A percentile compares a stretch with the other conserved stretches of the same genome.
Conservation (phyloP, 768 basidiomycete species). For the Naematelia aurantialba region DNA sequence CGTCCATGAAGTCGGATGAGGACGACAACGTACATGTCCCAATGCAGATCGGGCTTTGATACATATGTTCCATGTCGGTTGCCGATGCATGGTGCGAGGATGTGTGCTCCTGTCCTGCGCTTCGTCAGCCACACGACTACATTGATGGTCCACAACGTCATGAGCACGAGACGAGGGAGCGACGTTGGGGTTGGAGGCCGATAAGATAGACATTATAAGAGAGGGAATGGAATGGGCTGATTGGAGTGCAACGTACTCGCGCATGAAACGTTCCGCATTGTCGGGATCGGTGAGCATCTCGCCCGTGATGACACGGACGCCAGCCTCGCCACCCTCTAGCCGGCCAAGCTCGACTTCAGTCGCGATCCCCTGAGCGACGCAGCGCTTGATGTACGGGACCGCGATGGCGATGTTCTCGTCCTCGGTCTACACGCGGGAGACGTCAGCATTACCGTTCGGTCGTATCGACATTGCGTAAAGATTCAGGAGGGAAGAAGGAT, state of each 20-base stretch:
- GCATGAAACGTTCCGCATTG: slow-evolving; percentile 50
- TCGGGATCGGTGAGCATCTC: slow-evolving; percentile 49
- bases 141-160: no score
- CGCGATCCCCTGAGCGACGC: slow-evolving; percentile 45
- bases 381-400: slow-evolving; percentile 48
- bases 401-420: slow-evolving; percentile 48
- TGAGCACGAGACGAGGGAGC: no score
- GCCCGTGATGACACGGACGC: slow-evolving; percentile 46
- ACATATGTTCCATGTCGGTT: slow-evolving; percentile 50
- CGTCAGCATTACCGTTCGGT: no score
- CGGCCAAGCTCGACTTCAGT: slow-evolving; percentile 52
- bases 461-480: no score
- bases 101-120: slow-evolving; percentile 46
- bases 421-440: no score
- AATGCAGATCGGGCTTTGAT: slow-evolving; percentile 32
- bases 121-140: not conserved
- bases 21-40: not conserved
- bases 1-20: not conserved
- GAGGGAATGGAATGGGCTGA: not conserved
- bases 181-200: no score
- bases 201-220: no score
- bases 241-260: slow-evolving; percentile 28
- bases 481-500: no score
- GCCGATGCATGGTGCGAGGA: slow-evolving; percentile 50
- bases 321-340: slow-evolving; percentile 48